A percentile compares a stretch with the other conserved stretches of the same genome.
Evolutionary conservation across 768 basidiomycete genomes (phyloP).

Genomic region (Leccinum boreale): DNA sequence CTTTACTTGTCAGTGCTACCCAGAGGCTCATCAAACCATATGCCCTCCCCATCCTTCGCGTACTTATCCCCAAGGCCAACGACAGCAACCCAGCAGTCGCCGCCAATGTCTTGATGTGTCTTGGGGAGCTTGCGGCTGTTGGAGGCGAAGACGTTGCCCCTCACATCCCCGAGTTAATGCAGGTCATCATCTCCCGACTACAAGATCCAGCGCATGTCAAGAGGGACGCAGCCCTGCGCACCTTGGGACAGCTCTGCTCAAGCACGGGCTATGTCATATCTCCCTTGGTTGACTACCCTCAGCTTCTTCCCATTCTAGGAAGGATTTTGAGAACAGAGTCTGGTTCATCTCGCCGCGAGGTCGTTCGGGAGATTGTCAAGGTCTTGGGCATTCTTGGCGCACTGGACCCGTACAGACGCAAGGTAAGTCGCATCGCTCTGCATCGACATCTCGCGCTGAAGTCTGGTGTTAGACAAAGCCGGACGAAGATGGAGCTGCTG

Average conservation of each 20-base stretch:
- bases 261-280: conserved; percentile 94
- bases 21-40: conserved; percentile 95
- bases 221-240: conserved; percentile 90
- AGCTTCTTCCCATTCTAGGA: conserved; percentile 81
- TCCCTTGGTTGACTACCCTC: conserved; percentile 88
- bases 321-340: conserved; percentile 83
- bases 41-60: conserved; percentile 90
- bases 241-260: conserved; percentile 92
- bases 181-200: conserved; percentile 82
- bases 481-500: conserved; percentile 59
- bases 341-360: conserved; percentile 75
- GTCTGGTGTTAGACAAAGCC: conserved; percentile 45
- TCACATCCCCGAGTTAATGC: conserved; percentile 84
- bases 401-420: conserved; percentile 91
- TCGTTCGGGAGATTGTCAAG: conserved; percentile 91
- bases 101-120: conserved; percentile 88
- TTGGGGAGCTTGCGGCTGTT: conserved; percentile 90
- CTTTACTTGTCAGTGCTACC: conserved; percentile 85
- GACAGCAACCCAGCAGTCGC: conserved; percentile 86
- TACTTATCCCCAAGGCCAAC: conserved; percentile 84
- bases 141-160: conserved; percentile 88
- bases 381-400: conserved; percentile 96
- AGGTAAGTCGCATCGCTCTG: conserved; percentile 48
- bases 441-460: conserved; percentile 2
- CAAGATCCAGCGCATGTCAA: conserved; percentile 88